phyloP scores from a whole-genome alignment of 441 rosid genomes.

The Aleurites moluccanus region DNA sequence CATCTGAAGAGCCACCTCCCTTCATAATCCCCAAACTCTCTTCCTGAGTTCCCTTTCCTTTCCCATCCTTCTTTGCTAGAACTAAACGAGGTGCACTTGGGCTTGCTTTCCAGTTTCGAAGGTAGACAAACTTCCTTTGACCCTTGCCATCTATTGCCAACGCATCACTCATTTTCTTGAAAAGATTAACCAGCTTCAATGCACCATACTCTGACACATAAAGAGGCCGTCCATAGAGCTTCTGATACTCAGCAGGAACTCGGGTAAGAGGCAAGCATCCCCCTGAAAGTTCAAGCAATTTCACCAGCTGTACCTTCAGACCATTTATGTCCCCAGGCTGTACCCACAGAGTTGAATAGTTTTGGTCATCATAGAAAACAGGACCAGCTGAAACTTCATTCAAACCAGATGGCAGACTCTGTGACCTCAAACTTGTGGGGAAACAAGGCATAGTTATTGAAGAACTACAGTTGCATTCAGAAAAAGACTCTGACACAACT shows the following conservation, averaged over 20 bases:
- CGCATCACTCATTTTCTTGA: conserved; percentile 76
- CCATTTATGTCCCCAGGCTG: conserved; percentile 93
- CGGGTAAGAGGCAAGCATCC: conserved; percentile 78
- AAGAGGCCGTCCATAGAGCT: conserved; percentile 72
- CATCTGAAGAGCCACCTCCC: conserved; percentile 62
- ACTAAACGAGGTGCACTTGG: conserved; percentile 48
- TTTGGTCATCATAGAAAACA: conserved; percentile 47
- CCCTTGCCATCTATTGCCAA: conserved; percentile 75
- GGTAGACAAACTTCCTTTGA: conserved; percentile 65
- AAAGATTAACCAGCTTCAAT: conserved; percentile 74
- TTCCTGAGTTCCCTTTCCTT: conserved; percentile 47
- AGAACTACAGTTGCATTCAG: conserved; percentile 44
- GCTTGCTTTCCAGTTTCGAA: conserved; percentile 56
- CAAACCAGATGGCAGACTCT: conserved; percentile 54
- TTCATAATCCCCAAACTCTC: conserved; percentile 31
- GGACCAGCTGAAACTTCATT: conserved; percentile 48
- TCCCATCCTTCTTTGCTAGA: conserved; percentile 55
- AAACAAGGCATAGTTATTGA: conserved; percentile 36
- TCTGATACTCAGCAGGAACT: conserved; percentile 76
- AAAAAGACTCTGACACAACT: conserved; percentile 49
- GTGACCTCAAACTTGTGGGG: conserved; percentile 48
- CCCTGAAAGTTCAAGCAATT: conserved; percentile 80
- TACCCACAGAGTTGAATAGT: conserved; percentile 72
- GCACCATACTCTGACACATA: conserved; percentile 76
- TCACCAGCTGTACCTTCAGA: conserved; percentile 68